These are phyloP conservation scores for Pichia kluyveri DNA, from an alignment of 805 yeast species.

Conservation along the genomic window DNA sequence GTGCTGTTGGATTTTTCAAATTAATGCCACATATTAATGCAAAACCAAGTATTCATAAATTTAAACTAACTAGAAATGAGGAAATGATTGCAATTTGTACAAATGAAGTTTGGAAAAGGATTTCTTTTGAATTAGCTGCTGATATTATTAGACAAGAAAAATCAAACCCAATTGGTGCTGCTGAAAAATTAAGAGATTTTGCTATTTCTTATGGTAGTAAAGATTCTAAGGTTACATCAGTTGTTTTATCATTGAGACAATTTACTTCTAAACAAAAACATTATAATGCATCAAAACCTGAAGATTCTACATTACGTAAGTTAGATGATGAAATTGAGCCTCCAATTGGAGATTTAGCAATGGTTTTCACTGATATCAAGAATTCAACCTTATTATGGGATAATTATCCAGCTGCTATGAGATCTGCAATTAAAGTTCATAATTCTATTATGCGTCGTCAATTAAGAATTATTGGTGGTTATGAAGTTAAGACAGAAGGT, in stretches of 20 bases:
- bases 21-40: constrained; percentile 82
- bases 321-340: constrained; percentile 88
- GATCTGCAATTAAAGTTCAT: constrained; percentile 92
- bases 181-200: constrained; percentile 86
- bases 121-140: constrained; percentile 78
- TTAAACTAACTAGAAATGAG: constrained; percentile 56
- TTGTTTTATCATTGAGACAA: constrained; percentile 65
- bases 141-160: constrained; percentile 80
- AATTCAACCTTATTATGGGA: constrained; percentile 95
- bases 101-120: constrained; percentile 74
- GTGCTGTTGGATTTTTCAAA: constrained; percentile 88
- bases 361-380: constrained; percentile 96
- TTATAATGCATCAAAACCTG: constrained; percentile 39
- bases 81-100: constrained; percentile 83
- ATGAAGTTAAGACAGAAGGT: constrained; percentile 98
- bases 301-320: constrained; percentile 73
- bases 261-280: constrained; percentile 29
- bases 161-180: constrained; percentile 82
- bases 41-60: constrained; percentile 68
- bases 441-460: constrained; percentile 92
- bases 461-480: constrained; percentile 87
- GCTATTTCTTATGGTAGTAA: constrained; percentile 85
- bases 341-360: constrained; percentile 88
- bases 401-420: constrained; percentile 83
- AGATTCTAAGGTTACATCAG: constrained; percentile 65